phyloP scores from a whole-genome alignment of 208 protist genomes.

The Acanthamoeba culbertsoni region DNA sequence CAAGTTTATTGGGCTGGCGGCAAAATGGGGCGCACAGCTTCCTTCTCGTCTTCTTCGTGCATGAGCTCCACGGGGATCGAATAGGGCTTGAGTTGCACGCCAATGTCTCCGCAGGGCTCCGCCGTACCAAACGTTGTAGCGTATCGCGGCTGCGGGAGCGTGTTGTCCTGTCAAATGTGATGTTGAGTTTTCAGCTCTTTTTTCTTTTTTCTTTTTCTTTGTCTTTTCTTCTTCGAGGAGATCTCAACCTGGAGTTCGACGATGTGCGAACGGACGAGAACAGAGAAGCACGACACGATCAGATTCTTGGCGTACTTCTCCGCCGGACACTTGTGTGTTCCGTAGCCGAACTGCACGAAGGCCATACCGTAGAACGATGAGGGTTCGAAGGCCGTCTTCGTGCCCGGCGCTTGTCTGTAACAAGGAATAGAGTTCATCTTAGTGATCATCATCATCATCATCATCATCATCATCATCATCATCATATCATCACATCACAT shows the following conservation, averaged over 20 bases:
- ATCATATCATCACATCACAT: no score
- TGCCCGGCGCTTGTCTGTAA: not conserved
- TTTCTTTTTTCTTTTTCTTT: not conserved
- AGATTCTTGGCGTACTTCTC: conserved; percentile 8
- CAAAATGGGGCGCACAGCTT: not conserved
- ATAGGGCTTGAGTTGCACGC: not conserved
- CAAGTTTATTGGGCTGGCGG: not conserved
- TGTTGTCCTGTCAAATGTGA: not conserved
- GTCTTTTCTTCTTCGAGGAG: not conserved
- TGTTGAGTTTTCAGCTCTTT: not conserved
- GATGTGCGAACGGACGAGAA: not conserved
- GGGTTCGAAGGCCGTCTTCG: not conserved
- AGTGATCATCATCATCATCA: no score
- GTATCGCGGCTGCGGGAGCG: not conserved
- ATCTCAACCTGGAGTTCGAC: not conserved
- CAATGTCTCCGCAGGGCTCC: not conserved
- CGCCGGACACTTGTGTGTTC: not conserved
- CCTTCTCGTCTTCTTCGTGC: not conserved
- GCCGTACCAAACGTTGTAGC: not conserved
- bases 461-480: no score
- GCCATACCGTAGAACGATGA: conserved; percentile 12
- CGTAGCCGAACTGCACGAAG: conserved; percentile 14
- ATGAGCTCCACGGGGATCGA: not conserved
- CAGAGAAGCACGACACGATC: not conserved
- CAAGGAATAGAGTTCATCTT: not conserved